Conservation (phyloP, 2,329 filamentous ascomycete genomes). For the Talaromyces amestolkiae region DNA sequence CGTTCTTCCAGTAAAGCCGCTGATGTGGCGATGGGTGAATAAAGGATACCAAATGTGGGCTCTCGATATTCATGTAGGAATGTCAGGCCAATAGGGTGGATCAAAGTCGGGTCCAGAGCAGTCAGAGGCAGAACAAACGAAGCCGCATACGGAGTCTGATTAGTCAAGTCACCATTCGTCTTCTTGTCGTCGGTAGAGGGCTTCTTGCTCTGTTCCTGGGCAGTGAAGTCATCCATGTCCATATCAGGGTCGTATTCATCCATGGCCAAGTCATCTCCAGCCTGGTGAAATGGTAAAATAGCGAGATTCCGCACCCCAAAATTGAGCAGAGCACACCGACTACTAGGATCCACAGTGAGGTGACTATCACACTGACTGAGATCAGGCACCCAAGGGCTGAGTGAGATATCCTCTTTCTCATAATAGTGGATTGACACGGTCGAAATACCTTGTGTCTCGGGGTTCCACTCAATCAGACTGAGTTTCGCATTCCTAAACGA, state of each 20-base stretch:
- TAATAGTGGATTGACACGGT: conserved; percentile 98
- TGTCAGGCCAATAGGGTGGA: conserved; percentile 85
- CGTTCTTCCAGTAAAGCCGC: conserved; percentile 69
- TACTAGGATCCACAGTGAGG: conserved; percentile 83
- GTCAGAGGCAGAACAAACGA: conserved; percentile 93
- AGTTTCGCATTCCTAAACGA: conserved; percentile 89
- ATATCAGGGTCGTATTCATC: conserved; percentile 84
- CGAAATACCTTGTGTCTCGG: conserved; percentile 71
- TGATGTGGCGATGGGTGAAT: conserved; percentile 71
- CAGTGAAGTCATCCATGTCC: conserved; percentile 53
- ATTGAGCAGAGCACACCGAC: conserved; percentile 88
- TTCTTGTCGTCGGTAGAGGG: conserved; percentile 34
- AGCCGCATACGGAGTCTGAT: conserved; percentile 71
- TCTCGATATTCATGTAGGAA: conserved; percentile 97
- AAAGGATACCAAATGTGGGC: conserved; percentile 92
- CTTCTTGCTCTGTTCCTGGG: conserved; percentile 35
- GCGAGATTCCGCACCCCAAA: conserved; percentile 87
- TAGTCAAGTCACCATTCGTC: conserved; percentile 34
- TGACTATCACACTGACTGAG: conserved; percentile 75
- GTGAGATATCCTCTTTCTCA: conserved; percentile 84
- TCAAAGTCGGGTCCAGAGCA: conserved; percentile 78
- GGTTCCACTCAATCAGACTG: conserved; percentile 91
- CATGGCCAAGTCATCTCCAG: conserved; percentile 83
- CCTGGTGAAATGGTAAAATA: conserved; percentile 86
- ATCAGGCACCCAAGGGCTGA: conserved; percentile 76